A percentile compares a stretch with the other conserved stretches of the same genome.
Evolutionary conservation across 352 stramenopile genomes (phyloP).

Genomic region (Phytophthora syringae): DNA sequence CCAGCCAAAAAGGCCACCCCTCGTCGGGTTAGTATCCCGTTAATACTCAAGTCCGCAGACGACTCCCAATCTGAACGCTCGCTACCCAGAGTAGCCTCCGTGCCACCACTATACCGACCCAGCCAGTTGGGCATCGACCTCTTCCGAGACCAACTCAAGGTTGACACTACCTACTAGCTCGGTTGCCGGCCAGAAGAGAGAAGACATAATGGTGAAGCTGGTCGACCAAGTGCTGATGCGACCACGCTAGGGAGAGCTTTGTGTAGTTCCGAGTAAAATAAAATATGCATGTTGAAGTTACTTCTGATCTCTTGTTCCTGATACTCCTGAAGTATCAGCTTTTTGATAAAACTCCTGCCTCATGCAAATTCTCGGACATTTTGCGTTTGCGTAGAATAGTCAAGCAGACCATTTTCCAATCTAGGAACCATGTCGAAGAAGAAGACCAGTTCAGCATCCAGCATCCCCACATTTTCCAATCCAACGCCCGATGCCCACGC

Average conservation of each 20-base stretch:
- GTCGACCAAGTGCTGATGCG: not conserved
- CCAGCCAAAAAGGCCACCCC: conserved; percentile 7
- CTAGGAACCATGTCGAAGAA: conserved; percentile 7
- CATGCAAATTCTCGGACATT: no score
- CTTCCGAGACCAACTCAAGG: conserved; percentile 7
- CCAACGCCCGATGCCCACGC: not conserved
- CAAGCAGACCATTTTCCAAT: no score
- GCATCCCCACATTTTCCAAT: not conserved
- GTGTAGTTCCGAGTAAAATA: no score
- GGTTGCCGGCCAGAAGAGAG: not conserved
- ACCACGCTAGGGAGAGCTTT: not conserved
- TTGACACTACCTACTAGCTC: not conserved
- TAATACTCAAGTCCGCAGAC: not conserved
- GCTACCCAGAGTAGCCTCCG: conserved; percentile 1
- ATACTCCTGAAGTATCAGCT: no score
- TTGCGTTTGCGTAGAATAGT: no score
- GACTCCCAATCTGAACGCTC: conserved; percentile 1
- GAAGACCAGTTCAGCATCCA: not conserved
- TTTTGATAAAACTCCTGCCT: no score
- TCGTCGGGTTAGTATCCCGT: conserved; percentile 17
- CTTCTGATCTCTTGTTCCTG: not conserved
- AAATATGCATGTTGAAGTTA: not conserved
- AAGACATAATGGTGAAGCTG: not conserved
- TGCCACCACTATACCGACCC: conserved; percentile 22
- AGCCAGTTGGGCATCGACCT: conserved; percentile 29